Base-by-base conservation (phyloP, 768 basidiomycete species). In the Naganishia randhawae region DNA sequence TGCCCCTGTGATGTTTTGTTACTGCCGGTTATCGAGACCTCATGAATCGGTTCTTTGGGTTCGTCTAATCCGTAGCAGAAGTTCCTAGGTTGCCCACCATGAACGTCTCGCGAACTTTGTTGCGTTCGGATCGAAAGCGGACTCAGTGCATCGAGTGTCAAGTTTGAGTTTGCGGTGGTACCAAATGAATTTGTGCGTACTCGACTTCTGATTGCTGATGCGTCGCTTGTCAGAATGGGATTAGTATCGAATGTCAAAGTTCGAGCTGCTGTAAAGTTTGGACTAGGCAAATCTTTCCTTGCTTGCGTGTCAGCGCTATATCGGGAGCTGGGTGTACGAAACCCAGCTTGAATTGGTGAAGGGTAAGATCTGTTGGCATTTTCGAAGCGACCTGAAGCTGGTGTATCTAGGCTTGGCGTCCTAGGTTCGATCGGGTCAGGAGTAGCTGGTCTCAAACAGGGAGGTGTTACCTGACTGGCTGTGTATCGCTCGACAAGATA, bases 271-370 rank as follows among this genome's bases (percentile, higher is more conserved):
- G 22, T 11, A 39, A 42, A 61, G 27, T 39, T 42, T 7, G 57
- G 25, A 19, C 35, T 22, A 41, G 57, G 41, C 17, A 42, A n/a
- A n/a, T 42, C 57, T 19, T 39, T 31, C 37, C 57, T 35, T 8
- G 1, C 57, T 25, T 35, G 39, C n/a, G 57, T 61, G 25, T 61
- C 57, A 2, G n/a, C 37, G 37, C 57, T 61, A 22, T 61, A 61
- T 61, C 39, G 39, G 14, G 57, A 61, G 32, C 57, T 61, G 6
- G 57, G 57, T 25, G 57, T 41, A 14, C 57, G 57, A 14, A 61
- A 41, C 19, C 57, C 57, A 61, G 57, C 57, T 61, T 61, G 57
- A 14, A 61, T 25, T 16, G 57, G 57, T 27, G 57, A 61, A 19
- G 57, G 57, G 37, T 61, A 61, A 13, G 57, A 61, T 39, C 16